Conservation (phyloP, 305 asterid species). For the Fraxinus baroniana region DNA sequence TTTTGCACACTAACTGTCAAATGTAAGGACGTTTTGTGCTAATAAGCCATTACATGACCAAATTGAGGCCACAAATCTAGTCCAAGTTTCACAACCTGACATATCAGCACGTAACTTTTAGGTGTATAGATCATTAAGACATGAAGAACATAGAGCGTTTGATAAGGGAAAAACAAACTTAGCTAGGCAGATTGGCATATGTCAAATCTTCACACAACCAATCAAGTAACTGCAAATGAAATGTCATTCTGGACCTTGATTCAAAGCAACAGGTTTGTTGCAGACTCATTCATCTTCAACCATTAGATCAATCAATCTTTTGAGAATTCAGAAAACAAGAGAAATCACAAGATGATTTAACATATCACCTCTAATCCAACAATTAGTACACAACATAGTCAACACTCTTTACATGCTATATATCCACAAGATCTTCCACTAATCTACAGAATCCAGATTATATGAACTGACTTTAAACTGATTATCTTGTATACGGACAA, state of each 20-base stretch:
- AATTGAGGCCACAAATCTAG: neutral
- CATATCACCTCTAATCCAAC: slow-evolving; percentile 5
- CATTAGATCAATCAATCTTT: slow-evolving; percentile 9
- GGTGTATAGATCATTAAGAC: neutral
- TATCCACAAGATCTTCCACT: neutral
- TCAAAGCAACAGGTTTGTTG: neutral
- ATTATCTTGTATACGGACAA: neutral
- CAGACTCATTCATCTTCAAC: neutral
- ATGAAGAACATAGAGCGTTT: neutral
- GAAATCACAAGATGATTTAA: slow-evolving; percentile 5
- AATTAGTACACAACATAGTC: neutral
- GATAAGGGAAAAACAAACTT: neutral
- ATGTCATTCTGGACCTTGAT: neutral
- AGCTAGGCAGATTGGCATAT: neutral
- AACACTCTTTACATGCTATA: neutral
- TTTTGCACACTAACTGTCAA: no score
- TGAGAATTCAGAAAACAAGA: slow-evolving; percentile 8
- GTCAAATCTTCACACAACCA: neutral
- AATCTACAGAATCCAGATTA: neutral
- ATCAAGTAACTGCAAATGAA: neutral
- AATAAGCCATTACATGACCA: no score
- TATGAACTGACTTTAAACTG: neutral
- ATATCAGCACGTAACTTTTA: neutral
- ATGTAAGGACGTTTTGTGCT: no score
- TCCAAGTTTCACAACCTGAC: neutral